Evolutionary conservation across 2,329 filamentous ascomycete species (phyloP).

Genomic region (Fusarium metavorans): DNA sequence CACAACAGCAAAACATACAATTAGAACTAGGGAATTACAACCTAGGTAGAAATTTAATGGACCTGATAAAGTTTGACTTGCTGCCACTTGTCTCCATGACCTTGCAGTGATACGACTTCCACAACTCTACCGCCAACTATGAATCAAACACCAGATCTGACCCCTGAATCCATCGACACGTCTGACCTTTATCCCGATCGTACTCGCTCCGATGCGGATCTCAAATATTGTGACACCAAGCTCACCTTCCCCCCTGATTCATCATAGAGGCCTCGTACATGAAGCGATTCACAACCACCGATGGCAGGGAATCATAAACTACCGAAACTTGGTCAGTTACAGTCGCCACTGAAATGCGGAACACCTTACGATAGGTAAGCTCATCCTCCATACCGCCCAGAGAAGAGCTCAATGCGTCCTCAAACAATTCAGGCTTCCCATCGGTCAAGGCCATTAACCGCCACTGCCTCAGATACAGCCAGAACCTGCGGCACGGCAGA

Average conservation of each 20-base stretch:
- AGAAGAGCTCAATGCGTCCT: neutral
- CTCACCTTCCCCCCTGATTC: no score
- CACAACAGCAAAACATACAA: neutral
- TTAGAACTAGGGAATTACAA: neutral
- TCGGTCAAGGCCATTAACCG: no score
- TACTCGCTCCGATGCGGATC: no score
- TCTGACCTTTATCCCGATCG: no score
- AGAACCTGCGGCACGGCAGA: no score
- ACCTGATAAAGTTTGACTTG: neutral
- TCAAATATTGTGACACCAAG: no score
- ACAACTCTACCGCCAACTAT: neutral
- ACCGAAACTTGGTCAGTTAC: neutral
- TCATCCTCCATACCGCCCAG: neutral
- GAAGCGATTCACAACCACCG: neutral
- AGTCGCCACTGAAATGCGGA: no score
- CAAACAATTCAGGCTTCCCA: neutral
- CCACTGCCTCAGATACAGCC: no score
- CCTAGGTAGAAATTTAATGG: neutral
- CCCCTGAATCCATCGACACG: no score
- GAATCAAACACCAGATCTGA: neutral
- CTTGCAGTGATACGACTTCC: no score
- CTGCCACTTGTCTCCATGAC: no score
- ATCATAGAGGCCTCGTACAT: neutral
- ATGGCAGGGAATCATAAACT: neutral
- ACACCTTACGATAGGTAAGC: neutral